Percentiles rank a stretch among this genome's conserved stretches.
Conservation (phyloP, 2,329 filamentous ascomycete genomes). For the Fusarium nygamai region DNA sequence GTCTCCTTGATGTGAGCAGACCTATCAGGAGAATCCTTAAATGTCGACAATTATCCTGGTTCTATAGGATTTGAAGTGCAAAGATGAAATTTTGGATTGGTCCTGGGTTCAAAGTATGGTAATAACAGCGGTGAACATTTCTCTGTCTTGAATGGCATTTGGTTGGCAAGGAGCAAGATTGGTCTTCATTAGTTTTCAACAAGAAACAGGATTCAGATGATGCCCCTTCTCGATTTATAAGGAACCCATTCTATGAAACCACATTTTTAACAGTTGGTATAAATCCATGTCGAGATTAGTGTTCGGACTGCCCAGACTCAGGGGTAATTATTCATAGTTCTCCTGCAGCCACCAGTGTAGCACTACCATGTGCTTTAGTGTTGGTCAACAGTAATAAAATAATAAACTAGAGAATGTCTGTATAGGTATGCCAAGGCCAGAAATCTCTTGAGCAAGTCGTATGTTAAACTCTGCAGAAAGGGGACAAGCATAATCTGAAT, state of each 20-base stretch:
- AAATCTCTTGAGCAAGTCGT: neutral
- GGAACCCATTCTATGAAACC: neutral
- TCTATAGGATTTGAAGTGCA: neutral
- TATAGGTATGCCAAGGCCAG: neutral
- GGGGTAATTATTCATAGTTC: neutral
- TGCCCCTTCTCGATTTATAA: neutral
- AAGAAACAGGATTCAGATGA: neutral
- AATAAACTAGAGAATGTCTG: neutral
- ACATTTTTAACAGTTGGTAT: neutral
- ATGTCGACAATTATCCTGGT: neutral
- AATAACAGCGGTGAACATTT: neutral
- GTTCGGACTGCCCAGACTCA: neutral
- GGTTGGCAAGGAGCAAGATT: neutral
- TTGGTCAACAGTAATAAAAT: neutral
- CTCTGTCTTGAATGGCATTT: neutral
- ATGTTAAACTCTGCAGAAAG: neutral
- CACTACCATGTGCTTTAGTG: neutral
- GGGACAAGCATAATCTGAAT: neutral
- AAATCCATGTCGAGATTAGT: neutral
- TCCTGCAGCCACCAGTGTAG: neutral
- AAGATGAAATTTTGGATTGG: neutral
- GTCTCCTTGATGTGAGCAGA: neutral
- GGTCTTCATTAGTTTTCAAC: neutral
- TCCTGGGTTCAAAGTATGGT: neutral
- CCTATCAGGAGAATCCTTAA: neutral